These are phyloP conservation scores for Gamsiella multidivaricata DNA, from an alignment of 192 early-diverging fungal species.

Conservation along the genomic window DNA sequence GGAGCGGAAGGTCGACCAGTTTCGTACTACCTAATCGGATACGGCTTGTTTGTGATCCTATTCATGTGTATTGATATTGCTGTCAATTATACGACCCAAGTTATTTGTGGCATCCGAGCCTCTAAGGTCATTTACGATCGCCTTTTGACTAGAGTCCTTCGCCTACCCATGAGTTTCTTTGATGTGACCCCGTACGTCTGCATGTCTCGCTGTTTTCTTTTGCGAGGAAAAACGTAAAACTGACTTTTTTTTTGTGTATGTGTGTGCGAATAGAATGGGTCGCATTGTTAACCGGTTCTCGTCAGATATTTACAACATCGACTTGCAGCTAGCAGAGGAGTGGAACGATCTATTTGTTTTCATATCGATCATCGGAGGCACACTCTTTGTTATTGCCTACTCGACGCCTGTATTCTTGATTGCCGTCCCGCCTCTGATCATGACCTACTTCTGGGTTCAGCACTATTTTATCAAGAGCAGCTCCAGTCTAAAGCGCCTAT, in stretches of 20 bases:
- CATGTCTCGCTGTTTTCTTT: background rate
- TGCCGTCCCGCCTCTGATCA: conserved; percentile 59
- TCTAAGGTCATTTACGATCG: conserved; percentile 49
- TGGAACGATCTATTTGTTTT: conserved; percentile 56
- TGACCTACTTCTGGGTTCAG: conserved; percentile 60
- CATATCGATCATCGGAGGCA: conserved; percentile 38
- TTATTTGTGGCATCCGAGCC: conserved; percentile 47
- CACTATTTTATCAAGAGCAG: conserved; percentile 75
- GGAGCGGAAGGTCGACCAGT: conserved; percentile 12
- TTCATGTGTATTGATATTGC: conserved; percentile 25
- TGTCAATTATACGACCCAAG: conserved; percentile 20
- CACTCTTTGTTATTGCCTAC: conserved; percentile 54
- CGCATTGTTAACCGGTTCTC: conserved; percentile 91
- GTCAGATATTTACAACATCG: conserved; percentile 86
- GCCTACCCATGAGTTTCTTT: conserved; percentile 78
- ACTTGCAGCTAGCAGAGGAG: conserved; percentile 65
- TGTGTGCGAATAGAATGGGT: conserved; percentile 69
- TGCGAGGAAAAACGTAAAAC: conserved; percentile 66
- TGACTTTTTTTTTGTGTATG: conserved; percentile 11
- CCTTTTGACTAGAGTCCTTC: conserved; percentile 39
- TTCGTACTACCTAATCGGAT: conserved; percentile 28
- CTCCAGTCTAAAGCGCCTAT: conserved; percentile 85
- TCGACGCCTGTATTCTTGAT: conserved; percentile 61
- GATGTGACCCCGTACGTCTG: conserved; percentile 72
- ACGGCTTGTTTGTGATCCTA: conserved; percentile 14